phyloP scores from a whole-genome alignment of 345 rosid species.

The Pistacia integerrima region DNA sequence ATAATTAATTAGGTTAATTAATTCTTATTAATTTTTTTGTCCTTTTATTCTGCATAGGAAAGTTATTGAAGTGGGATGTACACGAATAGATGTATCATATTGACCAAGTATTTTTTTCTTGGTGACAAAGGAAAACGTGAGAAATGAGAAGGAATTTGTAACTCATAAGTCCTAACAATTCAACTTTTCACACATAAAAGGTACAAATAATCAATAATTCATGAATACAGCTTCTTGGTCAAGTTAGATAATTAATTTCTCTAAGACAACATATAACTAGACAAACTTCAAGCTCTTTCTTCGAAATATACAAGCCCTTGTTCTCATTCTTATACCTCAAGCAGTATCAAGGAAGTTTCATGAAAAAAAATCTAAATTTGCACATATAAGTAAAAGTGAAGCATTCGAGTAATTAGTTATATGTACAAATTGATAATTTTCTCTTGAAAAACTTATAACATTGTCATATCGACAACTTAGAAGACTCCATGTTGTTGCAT shows the following conservation, averaged over 20 bases:
- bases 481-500: too few species aligned
- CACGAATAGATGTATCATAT: too few species aligned
- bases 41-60: neutral
- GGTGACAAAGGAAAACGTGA: neutral
- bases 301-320: neutral
- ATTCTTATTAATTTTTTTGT: too few species aligned
- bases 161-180: neutral
- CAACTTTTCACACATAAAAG: neutral
- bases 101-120: neutral
- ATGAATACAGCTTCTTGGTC: neutral
- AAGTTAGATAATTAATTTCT: neutral
- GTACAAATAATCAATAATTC: neutral
- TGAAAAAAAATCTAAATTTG: neutral
- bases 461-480: too few species aligned
- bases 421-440: too few species aligned
- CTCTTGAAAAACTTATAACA: too few species aligned
- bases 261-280: neutral
- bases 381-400: neutral
- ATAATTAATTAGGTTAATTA: too few species aligned
- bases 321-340: neutral
- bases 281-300: neutral
- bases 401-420: too few species aligned
- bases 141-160: neutral
- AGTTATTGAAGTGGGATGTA: neutral
- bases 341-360: slow-evolving; percentile 9